Percentiles rank a stretch among this genome's conserved stretches.
phyloP scores from a whole-genome alignment of 768 basidiomycete species.

The Xanthoconium purpureum region DNA sequence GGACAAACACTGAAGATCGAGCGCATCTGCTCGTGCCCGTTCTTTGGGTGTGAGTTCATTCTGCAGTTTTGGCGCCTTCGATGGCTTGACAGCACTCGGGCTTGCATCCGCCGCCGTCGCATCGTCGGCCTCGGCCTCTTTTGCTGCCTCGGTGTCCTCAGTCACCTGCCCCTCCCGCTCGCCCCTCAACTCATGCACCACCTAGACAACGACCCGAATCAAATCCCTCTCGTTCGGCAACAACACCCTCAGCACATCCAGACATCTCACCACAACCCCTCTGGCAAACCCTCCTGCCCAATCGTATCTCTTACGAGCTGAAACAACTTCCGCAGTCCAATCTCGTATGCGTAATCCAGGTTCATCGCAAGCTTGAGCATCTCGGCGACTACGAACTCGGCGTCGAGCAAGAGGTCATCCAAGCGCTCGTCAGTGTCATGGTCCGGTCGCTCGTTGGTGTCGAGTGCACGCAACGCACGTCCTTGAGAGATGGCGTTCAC shows the following conservation, averaged over 20 bases:
- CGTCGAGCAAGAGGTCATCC: constrained; percentile 32
- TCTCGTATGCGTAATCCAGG: constrained; percentile 90
- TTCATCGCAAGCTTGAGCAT: constrained; percentile 75
- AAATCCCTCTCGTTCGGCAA: constrained; percentile 77
- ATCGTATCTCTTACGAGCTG: constrained; percentile 85
- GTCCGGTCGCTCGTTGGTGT: constrained; percentile 35
- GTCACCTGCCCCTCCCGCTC: constrained; percentile 39
- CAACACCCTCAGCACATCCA: constrained; percentile 78
- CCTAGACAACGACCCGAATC: constrained; percentile 85
- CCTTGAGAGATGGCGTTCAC: constrained; percentile 41
- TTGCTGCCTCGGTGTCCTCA: constrained; percentile 38
- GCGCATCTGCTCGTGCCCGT: constrained; percentile 51
- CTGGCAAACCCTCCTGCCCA: constrained; percentile 64
- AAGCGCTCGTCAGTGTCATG: constrained; percentile 45
- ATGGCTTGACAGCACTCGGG: constrained; percentile 5
- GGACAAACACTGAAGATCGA: constrained; percentile 71
- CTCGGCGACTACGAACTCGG: constrained; percentile 73
- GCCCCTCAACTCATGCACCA: constrained; percentile 72
- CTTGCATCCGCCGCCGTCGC: neutral
- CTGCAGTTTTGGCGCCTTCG: constrained; percentile 20
- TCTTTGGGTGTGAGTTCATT: constrained; percentile 57
- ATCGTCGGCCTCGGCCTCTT: constrained; percentile 17
- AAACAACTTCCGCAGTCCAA: constrained; percentile 85
- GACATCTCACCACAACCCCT: constrained; percentile 66
- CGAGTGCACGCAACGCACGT: constrained; percentile 24